phyloP scores from a whole-genome alignment of 2,329 filamentous ascomycete genomes.

The Moelleriella libera region DNA sequence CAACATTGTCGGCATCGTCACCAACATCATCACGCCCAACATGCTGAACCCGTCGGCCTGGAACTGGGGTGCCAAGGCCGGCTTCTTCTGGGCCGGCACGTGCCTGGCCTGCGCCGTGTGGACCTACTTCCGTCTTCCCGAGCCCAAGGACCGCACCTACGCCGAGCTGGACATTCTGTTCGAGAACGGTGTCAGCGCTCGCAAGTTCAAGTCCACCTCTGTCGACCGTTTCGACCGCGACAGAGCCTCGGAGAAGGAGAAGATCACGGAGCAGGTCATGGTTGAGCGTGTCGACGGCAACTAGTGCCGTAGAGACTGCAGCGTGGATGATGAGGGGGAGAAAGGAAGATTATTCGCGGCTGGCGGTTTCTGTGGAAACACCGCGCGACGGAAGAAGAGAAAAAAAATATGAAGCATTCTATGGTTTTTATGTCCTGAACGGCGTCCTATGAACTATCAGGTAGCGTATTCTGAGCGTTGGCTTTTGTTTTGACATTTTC shows the following conservation, averaged over 20 bases:
- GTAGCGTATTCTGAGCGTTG: too few species aligned
- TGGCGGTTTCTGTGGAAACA: too few species aligned
- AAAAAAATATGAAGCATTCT: too few species aligned
- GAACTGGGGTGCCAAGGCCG: conserved; percentile 33
- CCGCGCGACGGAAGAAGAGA: too few species aligned
- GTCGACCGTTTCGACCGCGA: conserved; percentile 14
- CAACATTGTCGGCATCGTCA: conserved; percentile 32
- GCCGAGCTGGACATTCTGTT: conserved; percentile 43
- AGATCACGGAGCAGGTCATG: conserved; percentile 5
- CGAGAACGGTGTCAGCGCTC: conserved; percentile 25
- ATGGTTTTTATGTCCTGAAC: too few species aligned
- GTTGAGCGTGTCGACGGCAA: conserved; percentile 6
- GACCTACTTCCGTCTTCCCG: conserved; percentile 37
- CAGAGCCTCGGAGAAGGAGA: conserved; percentile 8
- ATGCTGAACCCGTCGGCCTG: conserved; percentile 32
- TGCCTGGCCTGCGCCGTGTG: conserved; percentile 31
- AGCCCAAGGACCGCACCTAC: conserved; percentile 38
- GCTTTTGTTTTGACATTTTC: too few species aligned
- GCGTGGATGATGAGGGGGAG: background rate
- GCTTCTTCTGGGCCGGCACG: conserved; percentile 29
- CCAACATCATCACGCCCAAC: conserved; percentile 29
- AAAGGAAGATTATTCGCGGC: too few species aligned
- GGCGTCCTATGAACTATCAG: too few species aligned
- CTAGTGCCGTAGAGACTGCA: too few species aligned
- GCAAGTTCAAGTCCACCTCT: conserved; percentile 22